phyloP scores from a whole-genome alignment of 768 basidiomycete species.

The Leccinum subgranulosum region DNA sequence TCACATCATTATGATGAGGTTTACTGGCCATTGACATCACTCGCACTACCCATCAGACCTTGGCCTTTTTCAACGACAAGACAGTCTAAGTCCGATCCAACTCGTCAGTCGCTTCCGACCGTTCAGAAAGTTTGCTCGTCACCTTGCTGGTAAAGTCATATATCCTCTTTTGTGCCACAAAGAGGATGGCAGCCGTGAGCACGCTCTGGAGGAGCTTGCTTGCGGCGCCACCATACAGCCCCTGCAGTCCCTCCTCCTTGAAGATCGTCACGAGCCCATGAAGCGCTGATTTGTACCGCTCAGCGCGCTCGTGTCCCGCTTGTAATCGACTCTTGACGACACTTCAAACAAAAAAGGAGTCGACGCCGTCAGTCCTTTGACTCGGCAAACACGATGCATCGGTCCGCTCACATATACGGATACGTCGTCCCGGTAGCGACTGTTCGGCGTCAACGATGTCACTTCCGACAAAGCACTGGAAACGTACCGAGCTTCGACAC shows the following conservation, averaged over 20 bases:
- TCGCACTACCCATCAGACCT: background rate
- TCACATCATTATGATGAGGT: background rate
- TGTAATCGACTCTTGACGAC: slow-evolving; percentile 80
- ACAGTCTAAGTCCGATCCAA: slow-evolving; percentile 9
- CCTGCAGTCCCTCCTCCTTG: slow-evolving; percentile 73
- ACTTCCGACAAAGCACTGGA: background rate
- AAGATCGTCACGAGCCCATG: slow-evolving; percentile 79
- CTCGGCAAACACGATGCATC: background rate
- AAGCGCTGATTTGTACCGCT: slow-evolving; percentile 71
- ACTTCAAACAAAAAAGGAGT: slow-evolving; percentile 20
- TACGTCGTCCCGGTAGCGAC: slow-evolving; percentile 61
- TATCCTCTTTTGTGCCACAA: slow-evolving; percentile 82
- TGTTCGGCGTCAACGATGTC: slow-evolving; percentile 15
- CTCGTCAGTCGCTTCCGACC: slow-evolving; percentile 1
- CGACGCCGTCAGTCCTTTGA: background rate
- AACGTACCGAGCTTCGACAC: slow-evolving; percentile 78
- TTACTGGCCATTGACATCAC: background rate
- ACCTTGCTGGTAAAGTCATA: slow-evolving; percentile 67
- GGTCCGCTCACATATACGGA: slow-evolving; percentile 60
- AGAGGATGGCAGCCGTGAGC: slow-evolving; percentile 90
- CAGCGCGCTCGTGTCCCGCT: slow-evolving; percentile 64
- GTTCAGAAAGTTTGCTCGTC: background rate
- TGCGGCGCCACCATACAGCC: slow-evolving; percentile 82
- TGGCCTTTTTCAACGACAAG: slow-evolving; percentile 8
- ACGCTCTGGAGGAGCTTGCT: slow-evolving; percentile 92